phyloP scores from a whole-genome alignment of 495 filamentous ascomycete genomes.

The Penicillium coffeae region DNA sequence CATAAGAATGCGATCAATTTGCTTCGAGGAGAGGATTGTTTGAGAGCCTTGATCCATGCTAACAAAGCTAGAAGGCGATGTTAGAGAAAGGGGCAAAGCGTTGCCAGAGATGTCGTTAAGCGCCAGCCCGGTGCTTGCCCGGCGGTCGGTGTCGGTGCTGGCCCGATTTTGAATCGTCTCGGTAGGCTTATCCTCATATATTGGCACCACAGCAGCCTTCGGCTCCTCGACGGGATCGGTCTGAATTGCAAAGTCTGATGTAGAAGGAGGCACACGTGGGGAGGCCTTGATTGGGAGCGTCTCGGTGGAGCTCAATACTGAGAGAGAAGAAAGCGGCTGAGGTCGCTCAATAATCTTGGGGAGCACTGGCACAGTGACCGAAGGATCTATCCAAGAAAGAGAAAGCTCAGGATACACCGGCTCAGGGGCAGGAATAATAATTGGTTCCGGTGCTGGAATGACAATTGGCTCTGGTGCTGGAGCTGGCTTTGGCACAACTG shows the following conservation, averaged over 20 bases:
- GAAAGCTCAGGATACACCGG: constrained; percentile 27
- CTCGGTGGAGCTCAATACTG: constrained; percentile 33
- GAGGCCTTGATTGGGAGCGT: not conserved
- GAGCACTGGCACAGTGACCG: constrained; percentile 36
- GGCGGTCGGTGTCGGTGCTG: constrained; percentile 33
- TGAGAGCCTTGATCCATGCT: constrained; percentile 67
- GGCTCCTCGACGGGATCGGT: constrained; percentile 20
- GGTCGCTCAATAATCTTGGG: constrained; percentile 17
- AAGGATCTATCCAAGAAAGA: constrained; percentile 31
- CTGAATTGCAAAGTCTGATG: constrained; percentile 18
- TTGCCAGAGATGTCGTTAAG: constrained; percentile 45
- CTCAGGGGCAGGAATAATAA: constrained; percentile 9
- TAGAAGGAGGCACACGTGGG: constrained; percentile 15
- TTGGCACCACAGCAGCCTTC: constrained; percentile 18
- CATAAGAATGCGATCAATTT: constrained; percentile 64
- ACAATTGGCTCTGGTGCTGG: constrained; percentile 22
- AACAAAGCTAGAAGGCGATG: constrained; percentile 33
- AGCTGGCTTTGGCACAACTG: constrained; percentile 33
- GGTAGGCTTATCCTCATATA: constrained; percentile 55
- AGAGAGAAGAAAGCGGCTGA: constrained; percentile 27
- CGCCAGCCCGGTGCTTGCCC: constrained; percentile 38
- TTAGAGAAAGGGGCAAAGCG: constrained; percentile 27
- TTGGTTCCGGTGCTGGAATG: constrained; percentile 27
- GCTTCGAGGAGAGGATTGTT: constrained; percentile 67
- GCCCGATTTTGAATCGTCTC: constrained; percentile 36